Conservation (phyloP, 2,329 filamentous ascomycete species). For the Juglanconis oblonga region DNA sequence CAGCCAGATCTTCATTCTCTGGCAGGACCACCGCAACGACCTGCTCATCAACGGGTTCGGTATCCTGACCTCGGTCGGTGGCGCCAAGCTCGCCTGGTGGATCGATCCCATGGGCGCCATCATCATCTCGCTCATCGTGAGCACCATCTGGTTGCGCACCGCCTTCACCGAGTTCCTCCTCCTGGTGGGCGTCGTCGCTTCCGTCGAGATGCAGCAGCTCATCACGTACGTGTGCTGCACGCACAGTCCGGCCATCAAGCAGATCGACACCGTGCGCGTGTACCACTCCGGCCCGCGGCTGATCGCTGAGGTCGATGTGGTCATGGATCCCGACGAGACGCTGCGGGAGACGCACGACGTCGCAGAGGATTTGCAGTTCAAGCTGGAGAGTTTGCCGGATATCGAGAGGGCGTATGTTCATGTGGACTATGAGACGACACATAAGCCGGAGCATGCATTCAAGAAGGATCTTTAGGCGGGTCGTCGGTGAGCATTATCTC, state of each 20-base stretch:
- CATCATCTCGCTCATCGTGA: constrained; percentile 74
- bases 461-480: constrained; percentile 57
- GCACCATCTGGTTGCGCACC: constrained; percentile 76
- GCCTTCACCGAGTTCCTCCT: constrained; percentile 88
- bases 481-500: background rate
- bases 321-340: constrained; percentile 76
- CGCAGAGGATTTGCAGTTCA: constrained; percentile 89
- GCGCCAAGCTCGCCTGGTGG: constrained; percentile 88
- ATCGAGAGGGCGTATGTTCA: constrained; percentile 95
- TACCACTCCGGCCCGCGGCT: constrained; percentile 88
- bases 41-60: constrained; percentile 94
- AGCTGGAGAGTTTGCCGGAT: constrained; percentile 87
- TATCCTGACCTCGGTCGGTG: constrained; percentile 87
- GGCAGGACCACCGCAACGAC: constrained; percentile 97
- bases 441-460: constrained; percentile 77
- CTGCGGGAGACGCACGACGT: constrained; percentile 85
- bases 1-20: constrained; percentile 85
- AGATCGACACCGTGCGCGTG: constrained; percentile 92
- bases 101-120: constrained; percentile 92
- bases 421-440: constrained; percentile 94
- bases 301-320: constrained; percentile 93
- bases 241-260: constrained; percentile 74
- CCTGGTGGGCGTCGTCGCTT: constrained; percentile 83
- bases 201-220: constrained; percentile 82
- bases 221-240: constrained; percentile 97